Percentiles rank a stretch among this genome's conserved stretches.
phyloP scores from a whole-genome alignment of 2,329 filamentous ascomycete genomes.

The Zymoseptoria ardabiliae region DNA sequence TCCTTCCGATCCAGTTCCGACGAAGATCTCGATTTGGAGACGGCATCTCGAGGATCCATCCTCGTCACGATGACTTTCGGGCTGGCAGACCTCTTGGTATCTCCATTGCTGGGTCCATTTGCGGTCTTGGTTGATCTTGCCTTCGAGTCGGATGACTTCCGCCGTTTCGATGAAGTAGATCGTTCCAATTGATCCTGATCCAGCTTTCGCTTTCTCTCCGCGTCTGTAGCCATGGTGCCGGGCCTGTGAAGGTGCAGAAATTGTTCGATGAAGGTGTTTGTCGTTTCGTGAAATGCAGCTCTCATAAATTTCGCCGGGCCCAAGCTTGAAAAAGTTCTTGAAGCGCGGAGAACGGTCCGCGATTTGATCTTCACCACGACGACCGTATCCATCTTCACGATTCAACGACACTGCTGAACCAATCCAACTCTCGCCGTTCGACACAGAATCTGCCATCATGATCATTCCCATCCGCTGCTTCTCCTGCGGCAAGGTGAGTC shows the following conservation, averaged over 20 bases:
- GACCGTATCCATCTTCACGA: background rate
- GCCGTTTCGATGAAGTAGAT: constrained; percentile 13
- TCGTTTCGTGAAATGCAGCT: background rate
- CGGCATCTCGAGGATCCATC: background rate
- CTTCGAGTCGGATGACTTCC: constrained; percentile 11
- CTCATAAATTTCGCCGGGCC: background rate
- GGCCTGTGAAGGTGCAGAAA: background rate
- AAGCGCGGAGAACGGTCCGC: background rate
- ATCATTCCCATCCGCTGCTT: constrained; percentile 99
- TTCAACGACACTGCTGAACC: background rate
- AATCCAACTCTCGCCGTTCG: background rate
- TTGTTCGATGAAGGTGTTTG: background rate
- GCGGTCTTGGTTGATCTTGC: constrained; percentile 8
- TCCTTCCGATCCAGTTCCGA: background rate
- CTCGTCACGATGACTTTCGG: constrained; percentile 6
- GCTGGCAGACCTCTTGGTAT: constrained; percentile 1
- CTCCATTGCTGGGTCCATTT: constrained; percentile 2
- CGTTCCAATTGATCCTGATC: constrained; percentile 13
- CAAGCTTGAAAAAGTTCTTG: background rate
- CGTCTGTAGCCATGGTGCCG: constrained; percentile 12
- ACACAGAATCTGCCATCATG: constrained; percentile 52
- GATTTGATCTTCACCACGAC: background rate
- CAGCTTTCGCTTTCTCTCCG: constrained; percentile 17
- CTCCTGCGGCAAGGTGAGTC: constrained; percentile 88
- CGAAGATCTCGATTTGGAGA: background rate